Conservation (phyloP, 2,329 filamentous ascomycete species). For the Alternaria hordeiaustralica region DNA sequence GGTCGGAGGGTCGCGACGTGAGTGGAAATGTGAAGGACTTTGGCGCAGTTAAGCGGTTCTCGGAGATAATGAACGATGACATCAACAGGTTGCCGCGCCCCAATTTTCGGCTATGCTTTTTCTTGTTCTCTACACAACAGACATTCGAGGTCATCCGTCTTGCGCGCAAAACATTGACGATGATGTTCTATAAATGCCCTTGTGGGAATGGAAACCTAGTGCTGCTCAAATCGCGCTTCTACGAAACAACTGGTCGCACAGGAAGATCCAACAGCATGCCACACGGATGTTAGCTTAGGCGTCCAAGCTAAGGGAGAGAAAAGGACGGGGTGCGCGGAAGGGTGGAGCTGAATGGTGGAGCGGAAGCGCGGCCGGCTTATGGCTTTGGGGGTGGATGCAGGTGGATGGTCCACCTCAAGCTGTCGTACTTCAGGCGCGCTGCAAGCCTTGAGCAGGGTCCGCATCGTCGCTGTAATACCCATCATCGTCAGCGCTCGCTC, state of each 20-base stretch:
- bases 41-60: too few relatives aligned
- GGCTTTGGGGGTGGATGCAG: not conserved
- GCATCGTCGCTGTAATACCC: not conserved
- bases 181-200: not conserved
- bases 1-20: not conserved
- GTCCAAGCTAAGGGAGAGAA: not conserved
- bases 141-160: not conserved
- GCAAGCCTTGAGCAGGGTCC: not conserved
- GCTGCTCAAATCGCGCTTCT: not conserved
- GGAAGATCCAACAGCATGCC: not conserved
- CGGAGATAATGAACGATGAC: not conserved
- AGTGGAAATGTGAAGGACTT: not conserved
- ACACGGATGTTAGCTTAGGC: not conserved
- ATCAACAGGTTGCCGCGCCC: not conserved
- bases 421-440: not conserved
- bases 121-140: not conserved
- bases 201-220: not conserved
- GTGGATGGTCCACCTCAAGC: not conserved
- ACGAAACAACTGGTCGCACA: not conserved
- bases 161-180: not conserved
- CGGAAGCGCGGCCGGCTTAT: not conserved
- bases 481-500: conserved; percentile 3
- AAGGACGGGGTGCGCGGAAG: not conserved
- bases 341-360: not conserved
- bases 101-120: not conserved